phyloP scores from a whole-genome alignment of 306 rosid species.

The Benincasa hispida region DNA sequence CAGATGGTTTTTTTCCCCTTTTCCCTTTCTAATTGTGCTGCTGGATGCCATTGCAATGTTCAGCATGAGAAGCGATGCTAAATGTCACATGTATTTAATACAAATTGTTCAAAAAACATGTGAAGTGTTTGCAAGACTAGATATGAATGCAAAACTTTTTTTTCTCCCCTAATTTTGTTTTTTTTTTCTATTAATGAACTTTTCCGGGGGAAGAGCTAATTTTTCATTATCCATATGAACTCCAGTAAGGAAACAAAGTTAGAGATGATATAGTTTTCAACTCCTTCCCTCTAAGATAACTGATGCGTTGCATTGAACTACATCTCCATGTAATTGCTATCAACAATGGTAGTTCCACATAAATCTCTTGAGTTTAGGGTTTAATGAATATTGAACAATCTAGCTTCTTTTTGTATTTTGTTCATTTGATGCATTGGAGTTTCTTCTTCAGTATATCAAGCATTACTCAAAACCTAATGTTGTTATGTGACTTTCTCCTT shows the following conservation, averaged over 20 bases:
- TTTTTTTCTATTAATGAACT: background rate
- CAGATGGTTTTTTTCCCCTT: background rate
- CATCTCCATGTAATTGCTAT: background rate
- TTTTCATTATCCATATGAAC: background rate
- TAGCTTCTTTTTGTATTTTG: background rate
- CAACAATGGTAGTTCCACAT: background rate
- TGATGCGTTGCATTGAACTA: background rate
- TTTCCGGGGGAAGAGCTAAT: background rate
- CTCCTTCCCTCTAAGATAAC: background rate
- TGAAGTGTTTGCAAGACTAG: background rate
- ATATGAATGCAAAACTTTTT: background rate
- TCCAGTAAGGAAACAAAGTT: background rate
- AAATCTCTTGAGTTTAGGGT: background rate
- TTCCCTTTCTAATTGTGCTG: background rate
- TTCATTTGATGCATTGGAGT: background rate
- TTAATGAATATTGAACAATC: background rate
- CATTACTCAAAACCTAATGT: background rate
- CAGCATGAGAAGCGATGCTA: background rate
- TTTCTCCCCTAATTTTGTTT: background rate
- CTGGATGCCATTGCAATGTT: background rate
- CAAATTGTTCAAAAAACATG: background rate
- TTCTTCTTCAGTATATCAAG: conserved; percentile 2
- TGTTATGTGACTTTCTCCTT: background rate
- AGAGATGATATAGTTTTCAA: background rate
- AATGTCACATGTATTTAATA: background rate